Base-by-base conservation (phyloP, 495 filamentous ascomycete genomes). In the Mytilinidion resinicola region DNA sequence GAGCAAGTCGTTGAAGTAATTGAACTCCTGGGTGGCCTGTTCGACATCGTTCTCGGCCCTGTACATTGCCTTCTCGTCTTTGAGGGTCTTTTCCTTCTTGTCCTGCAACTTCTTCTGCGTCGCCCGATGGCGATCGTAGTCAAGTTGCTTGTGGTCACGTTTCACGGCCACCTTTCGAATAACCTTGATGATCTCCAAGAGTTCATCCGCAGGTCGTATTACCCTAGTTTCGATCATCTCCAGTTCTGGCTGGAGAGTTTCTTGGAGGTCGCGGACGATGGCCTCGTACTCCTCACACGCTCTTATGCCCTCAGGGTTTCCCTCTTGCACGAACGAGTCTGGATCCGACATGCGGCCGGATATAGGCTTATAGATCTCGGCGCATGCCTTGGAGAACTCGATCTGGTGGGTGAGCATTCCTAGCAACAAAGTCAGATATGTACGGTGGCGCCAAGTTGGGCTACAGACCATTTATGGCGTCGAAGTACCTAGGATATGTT, bases 371-470 rank as follows among this genome's bases (percentile, higher is more conserved):
- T 99, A 99, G 62, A 99, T 86, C 74, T 99, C 95, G 47, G 86
- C 85, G 74, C 93, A 87, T 36, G 90, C 89, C 76, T 96, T 85
- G 63, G 91, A 95, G 78, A 99, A 99, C 73, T 95, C 95, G 78
- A 97, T 96, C 74, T 99, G 93, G 75, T 96, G 90, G 72, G 77
- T 84, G 63, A 99, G 77, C 93, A 99, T 99, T 77, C 90, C 85
- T 88, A 58, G 52, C 41, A 72, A 17, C 9, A 17, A n/a, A 37
- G 70, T 66, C 43, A 67, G 25, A 20, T 35, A 39, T 49, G 20
- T 17, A 17, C 3, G 11, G 47, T 10, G 34, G 0, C 12, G 12
- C 9, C 11, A 17, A 38, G 3, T 30, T 10, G 19, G n/a, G 12
- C 36, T 48, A 62, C 61, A 48, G 69, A 87, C 85, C 89, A 74